Percentiles rank a stretch among this genome's conserved stretches.
Evolutionary conservation across 768 basidiomycete species (phyloP).

Genomic region (Boletus patriciae): DNA sequence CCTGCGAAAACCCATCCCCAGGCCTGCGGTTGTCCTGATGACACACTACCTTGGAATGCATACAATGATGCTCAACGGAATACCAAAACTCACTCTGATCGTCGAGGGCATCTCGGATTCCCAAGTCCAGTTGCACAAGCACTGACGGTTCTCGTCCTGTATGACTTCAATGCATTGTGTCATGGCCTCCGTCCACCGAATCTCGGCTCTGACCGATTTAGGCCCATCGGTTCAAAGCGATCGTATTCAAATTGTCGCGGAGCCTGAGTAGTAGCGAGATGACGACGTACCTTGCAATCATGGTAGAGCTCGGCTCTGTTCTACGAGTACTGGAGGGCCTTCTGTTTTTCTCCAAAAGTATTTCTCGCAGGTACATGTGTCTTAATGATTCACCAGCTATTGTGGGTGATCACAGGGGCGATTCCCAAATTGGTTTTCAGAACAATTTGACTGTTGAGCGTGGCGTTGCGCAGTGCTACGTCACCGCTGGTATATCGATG

Average conservation of each 20-base stretch:
- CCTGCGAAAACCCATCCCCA: background rate
- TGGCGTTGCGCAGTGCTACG: background rate
- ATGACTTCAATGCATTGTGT: background rate
- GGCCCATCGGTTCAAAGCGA: background rate
- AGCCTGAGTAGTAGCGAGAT: background rate
- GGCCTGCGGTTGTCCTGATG: background rate
- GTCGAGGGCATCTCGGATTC: background rate
- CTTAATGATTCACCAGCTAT: background rate
- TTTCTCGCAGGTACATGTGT: background rate
- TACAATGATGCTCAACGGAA: background rate
- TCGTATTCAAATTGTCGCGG: background rate
- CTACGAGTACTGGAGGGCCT: background rate
- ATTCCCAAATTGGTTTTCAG: slow-evolving; percentile 7
- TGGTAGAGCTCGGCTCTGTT: background rate
- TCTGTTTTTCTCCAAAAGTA: background rate
- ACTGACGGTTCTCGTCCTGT: background rate
- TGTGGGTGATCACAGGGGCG: background rate
- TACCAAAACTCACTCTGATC: background rate
- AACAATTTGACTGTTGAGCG: background rate
- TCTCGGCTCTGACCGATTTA: background rate
- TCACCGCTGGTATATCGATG: background rate
- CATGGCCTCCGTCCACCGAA: background rate
- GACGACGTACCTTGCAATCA: background rate
- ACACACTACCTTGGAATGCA: background rate
- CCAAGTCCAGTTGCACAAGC: background rate